Evolutionary conservation across 2,329 filamentous ascomycete species (phyloP), one percentile per base, ranked within the genome.

Genomic region (Coniochaeta prunicola): DNA sequence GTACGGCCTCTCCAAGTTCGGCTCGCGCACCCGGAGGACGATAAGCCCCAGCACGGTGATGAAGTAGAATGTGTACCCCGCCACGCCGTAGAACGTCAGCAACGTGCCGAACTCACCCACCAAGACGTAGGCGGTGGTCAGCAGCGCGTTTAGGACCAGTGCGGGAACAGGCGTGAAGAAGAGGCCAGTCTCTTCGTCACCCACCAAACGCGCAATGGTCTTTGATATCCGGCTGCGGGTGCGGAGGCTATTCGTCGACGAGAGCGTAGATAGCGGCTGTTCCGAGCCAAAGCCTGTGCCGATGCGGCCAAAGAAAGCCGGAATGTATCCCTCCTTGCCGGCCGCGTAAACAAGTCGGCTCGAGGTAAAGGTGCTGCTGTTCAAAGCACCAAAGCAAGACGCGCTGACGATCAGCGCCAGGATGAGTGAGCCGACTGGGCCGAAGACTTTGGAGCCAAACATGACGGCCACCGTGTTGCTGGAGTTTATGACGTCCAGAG

Each of bases 41-140:
- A 99, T 97, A 55, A 99, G 80, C 0, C 94, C 94, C 0, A 99
- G 83, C 0, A 99, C 94, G 0, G 93, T 96, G 59, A 96, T 77
- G 73, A 99, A 99, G 76, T 99, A 99, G 71, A 99, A 99, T 0
- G 91, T 91, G 72, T 99, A 99, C 15, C 92, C 92, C 0, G 94
- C 94, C 13, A 99, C 94, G 59, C 94, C 94, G 75, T 97, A 97
- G 71, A 99, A 99, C 0, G 94, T 97, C 59, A 97, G 82, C 2
- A 99, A 83, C 0, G 93, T 96, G 57, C 86, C 81, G 70, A 99
- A 97, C 71, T 96, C 91, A 73, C 94, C 94, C 5, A 96, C 86
- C 2, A 89, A 68, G 62, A 96, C 86, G 76, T 97, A 99, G 1
- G 82, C 76, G 3, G 82, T 76, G 0, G 91, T 96, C 24, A 99